These are phyloP conservation scores for Naganishia cerealis DNA, from an alignment of 1,284 basidiomycete genomes.

Conservation along the genomic window DNA sequence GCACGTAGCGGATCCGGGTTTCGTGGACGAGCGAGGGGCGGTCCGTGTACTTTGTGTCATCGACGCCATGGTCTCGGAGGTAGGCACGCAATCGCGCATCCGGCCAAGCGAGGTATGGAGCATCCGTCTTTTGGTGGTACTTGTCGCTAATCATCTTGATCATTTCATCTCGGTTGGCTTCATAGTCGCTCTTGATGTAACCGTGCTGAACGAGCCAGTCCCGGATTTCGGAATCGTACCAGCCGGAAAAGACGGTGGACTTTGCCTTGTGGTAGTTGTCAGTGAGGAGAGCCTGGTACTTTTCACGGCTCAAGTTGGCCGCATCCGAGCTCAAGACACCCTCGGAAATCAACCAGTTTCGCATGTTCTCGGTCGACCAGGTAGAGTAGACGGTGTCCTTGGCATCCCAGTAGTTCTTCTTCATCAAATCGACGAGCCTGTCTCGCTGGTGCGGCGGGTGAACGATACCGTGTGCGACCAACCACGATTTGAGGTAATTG, in stretches of 20 bases:
- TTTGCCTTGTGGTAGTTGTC: slow-evolving; percentile 72
- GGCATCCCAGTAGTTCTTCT: slow-evolving; percentile 71
- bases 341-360: slow-evolving; percentile 56
- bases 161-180: slow-evolving; percentile 68
- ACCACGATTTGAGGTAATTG: slow-evolving; percentile 82
- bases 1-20: slow-evolving; percentile 69
- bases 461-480: slow-evolving; percentile 71
- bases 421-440: slow-evolving; percentile 69
- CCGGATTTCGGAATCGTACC: slow-evolving; percentile 75
- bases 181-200: slow-evolving; percentile 66
- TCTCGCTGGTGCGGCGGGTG: slow-evolving; percentile 66
- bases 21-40: slow-evolving; percentile 72
- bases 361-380: slow-evolving; percentile 60
- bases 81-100: slow-evolving; percentile 82
- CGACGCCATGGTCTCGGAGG: slow-evolving; percentile 69
- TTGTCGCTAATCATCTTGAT: slow-evolving; percentile 39
- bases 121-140: slow-evolving; percentile 56
- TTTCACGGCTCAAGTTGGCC: slow-evolving; percentile 68
- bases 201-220: slow-evolving; percentile 75
- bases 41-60: slow-evolving; percentile 63
- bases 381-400: slow-evolving; percentile 65
- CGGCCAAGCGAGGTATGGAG: slow-evolving; percentile 79
- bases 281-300: slow-evolving; percentile 70
- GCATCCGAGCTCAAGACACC: slow-evolving; percentile 55
- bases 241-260: slow-evolving; percentile 68